Evolutionary conservation across 2,329 filamentous ascomycete species (phyloP), one percentile per base, ranked within the genome.

Genomic region (Bisporella sp.): DNA sequence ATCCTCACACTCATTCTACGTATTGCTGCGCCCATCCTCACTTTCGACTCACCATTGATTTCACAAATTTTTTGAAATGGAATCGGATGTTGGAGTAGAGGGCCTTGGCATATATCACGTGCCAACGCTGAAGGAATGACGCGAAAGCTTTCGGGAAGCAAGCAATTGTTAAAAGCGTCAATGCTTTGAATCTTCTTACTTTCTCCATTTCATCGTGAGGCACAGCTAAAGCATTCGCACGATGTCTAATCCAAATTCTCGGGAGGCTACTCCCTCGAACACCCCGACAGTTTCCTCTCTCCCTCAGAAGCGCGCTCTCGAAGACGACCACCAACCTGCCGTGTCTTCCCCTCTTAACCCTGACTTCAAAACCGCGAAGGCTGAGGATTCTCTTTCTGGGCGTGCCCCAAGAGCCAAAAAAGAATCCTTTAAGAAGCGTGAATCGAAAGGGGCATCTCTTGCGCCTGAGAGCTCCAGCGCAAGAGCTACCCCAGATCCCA

Each of bases 261-360:
- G 35, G 8, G 72, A 75, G 59, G 57, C 68, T 13, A 73, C 69
- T 5, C 69, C 71, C 31, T 65, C 64, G 28, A 59, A 66, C 12
- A 62, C 69, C 8, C 46, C 41, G 35, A 53, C 58, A 32, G 50
- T 54, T 33, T 69, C 74, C 46, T 73, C 74, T 7, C 70, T 84
- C 29, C 80, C 82, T 4, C 77, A 84, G 63, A 87, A 87, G 62
- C 81, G 84, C 52, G 71, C 73, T 28, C 73, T 85, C 31, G 84
- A 87, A 54, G 84, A 87, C 60, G 81, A 81, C 63, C 82, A 90
- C 66, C 77, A 77, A 54, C 86, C 87, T 4, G 76, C 82, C 9
- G 75, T 89, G 2, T 81, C 86, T 3, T 91, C 87, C 8, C 86
- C 86, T 31, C 77, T 91, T 54, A 90, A 90, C 59, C 82, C 83